A percentile compares a stretch with the other conserved stretches of the same genome.
These are phyloP conservation scores for Cladophialophora chaetospira DNA, from an alignment of 2,329 filamentous ascomycete genomes.

Conservation along the genomic window DNA sequence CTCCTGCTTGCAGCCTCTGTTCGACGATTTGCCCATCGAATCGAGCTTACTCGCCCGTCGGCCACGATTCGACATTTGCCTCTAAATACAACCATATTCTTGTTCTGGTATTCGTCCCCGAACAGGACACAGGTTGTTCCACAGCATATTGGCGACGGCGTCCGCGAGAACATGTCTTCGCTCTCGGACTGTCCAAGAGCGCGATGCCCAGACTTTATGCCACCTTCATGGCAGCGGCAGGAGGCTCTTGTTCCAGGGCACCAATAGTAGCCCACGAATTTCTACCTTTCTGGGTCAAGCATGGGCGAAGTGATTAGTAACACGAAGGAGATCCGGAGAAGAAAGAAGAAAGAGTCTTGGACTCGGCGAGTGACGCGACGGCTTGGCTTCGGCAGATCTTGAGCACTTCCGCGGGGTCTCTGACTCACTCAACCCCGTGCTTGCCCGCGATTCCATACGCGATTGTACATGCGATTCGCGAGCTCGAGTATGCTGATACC, in stretches of 20 bases:
- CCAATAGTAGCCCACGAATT: conserved; percentile 1
- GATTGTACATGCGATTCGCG: background rate
- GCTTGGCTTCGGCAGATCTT: background rate
- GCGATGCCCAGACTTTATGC: background rate
- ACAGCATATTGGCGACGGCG: background rate
- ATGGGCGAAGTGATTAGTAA: background rate
- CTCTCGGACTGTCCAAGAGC: background rate
- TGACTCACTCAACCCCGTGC: background rate
- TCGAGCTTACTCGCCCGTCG: no score
- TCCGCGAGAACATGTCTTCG: background rate
- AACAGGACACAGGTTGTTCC: background rate
- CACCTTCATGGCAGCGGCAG: background rate
- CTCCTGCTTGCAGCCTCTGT: background rate
- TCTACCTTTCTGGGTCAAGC: conserved; percentile 2
- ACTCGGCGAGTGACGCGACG: background rate
- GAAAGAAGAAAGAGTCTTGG: background rate
- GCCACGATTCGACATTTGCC: no score
- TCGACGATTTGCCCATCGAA: no score
- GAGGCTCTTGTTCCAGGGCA: background rate
- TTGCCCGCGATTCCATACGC: no score
- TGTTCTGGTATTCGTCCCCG: background rate
- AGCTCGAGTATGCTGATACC: background rate
- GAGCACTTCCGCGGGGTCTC: background rate
- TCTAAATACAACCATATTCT: background rate
- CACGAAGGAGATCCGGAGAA: background rate